Evolutionary conservation across 441 rosid genomes (phyloP).

Genomic region (Flueggea neowawraea): DNA sequence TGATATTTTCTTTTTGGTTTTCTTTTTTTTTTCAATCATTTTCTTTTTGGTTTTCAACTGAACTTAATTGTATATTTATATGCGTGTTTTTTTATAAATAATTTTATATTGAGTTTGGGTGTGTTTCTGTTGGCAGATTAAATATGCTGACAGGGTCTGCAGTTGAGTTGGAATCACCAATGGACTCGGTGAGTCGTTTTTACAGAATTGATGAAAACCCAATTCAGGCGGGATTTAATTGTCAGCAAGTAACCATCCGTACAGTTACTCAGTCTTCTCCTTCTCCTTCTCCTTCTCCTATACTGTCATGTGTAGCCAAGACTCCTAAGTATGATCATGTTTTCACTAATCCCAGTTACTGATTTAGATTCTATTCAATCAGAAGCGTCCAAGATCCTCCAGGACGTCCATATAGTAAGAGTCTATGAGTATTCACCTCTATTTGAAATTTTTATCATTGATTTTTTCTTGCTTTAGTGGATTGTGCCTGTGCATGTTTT

Average conservation of each 20-base stretch:
- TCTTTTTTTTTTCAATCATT: too few relatives aligned
- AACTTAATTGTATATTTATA: too few relatives aligned
- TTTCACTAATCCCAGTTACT: slow-evolving; percentile 42
- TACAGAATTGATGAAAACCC: slow-evolving; percentile 1
- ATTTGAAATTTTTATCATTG: background rate
- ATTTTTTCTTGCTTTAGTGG: background rate
- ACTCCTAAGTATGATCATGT: slow-evolving; percentile 43
- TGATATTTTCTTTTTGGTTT: too few relatives aligned
- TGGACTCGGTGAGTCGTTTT: too few relatives aligned
- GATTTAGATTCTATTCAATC: slow-evolving; percentile 31
- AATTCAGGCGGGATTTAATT: slow-evolving; percentile 12
- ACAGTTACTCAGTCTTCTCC: slow-evolving; percentile 62
- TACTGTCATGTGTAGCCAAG: slow-evolving; percentile 52
- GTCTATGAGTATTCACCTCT: background rate
- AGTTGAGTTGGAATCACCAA: too few relatives aligned
- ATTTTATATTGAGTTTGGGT: too few relatives aligned
- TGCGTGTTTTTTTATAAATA: too few relatives aligned
- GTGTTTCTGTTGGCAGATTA: too few relatives aligned
- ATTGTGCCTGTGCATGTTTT: background rate
- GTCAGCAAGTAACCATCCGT: slow-evolving; percentile 27
- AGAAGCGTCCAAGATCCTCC: slow-evolving; percentile 34
- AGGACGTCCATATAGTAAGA: slow-evolving; percentile 81
- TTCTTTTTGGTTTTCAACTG: too few relatives aligned
- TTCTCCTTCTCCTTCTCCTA: too few relatives aligned
- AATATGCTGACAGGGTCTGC: too few relatives aligned